Evolutionary conservation across 768 basidiomycete genomes (phyloP).

Genomic region (Tulasnella calospora): DNA sequence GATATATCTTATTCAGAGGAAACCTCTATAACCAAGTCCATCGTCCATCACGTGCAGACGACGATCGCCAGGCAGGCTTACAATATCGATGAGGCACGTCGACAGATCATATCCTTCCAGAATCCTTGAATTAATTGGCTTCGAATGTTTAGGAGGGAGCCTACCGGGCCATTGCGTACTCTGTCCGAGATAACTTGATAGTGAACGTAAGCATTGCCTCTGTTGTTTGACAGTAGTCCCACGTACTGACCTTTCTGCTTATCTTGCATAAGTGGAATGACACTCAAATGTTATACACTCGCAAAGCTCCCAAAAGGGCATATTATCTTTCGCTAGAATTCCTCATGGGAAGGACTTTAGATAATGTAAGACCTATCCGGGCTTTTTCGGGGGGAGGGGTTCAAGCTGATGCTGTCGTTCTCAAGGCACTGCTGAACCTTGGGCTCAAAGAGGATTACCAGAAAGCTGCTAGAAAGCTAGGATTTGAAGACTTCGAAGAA

Average conservation of each 20-base stretch:
- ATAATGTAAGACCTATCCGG: conserved; percentile 38
- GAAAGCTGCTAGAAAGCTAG: conserved; percentile 65
- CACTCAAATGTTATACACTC: conserved; percentile 69
- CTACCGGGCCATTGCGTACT: conserved; percentile 86
- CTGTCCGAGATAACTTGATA: conserved; percentile 82
- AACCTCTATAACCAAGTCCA: conserved; percentile 59
- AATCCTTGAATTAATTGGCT: background rate
- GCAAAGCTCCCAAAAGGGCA: conserved; percentile 80
- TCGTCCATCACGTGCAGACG: conserved; percentile 81
- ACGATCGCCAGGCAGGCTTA: conserved; percentile 86
- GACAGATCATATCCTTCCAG: background rate
- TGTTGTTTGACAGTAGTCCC: conserved; percentile 63
- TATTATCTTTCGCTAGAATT: conserved; percentile 97
- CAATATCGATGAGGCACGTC: conserved; percentile 58
- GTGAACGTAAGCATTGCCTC: conserved; percentile 41
- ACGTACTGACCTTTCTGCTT: conserved; percentile 82
- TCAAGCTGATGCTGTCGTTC: too few relatives aligned
- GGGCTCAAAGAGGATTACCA: conserved; percentile 72
- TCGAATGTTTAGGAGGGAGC: conserved; percentile 56
- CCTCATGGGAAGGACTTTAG: conserved; percentile 49
- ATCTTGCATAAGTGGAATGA: conserved; percentile 61
- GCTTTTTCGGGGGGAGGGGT: too few relatives aligned
- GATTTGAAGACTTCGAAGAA: conserved; percentile 80
- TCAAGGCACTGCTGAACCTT: conserved; percentile 74
- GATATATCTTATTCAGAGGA: conserved; percentile 44